phyloP scores from a whole-genome alignment of 805 yeast species.

The Pichia heedii region DNA sequence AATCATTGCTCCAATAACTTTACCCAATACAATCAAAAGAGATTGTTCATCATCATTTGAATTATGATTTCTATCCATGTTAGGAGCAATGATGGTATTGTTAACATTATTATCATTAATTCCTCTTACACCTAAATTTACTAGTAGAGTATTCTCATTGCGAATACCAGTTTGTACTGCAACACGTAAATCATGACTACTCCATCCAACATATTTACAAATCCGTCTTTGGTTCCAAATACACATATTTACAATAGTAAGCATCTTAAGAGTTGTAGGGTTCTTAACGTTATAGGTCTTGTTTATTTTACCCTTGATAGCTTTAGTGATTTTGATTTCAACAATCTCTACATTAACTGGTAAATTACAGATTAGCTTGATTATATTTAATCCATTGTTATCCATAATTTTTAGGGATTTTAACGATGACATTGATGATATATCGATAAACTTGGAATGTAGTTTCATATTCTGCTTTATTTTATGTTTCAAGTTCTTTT shows the following conservation, averaged over 20 bases:
- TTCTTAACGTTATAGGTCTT: background rate
- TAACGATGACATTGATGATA: background rate
- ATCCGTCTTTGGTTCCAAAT: background rate
- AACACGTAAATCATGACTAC: background rate
- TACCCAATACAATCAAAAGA: background rate
- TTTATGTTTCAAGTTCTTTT: too few species aligned
- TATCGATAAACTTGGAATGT: background rate
- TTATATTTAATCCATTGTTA: background rate
- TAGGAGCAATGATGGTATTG: background rate
- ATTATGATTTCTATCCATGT: background rate
- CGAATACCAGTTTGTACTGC: background rate
- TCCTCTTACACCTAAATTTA: background rate
- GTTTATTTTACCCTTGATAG: slow-evolving; percentile 1
- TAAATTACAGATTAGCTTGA: background rate
- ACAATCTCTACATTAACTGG: background rate
- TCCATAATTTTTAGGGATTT: background rate
- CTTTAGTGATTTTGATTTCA: background rate
- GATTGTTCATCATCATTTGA: background rate
- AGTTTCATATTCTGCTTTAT: too few species aligned
- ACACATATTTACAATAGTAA: background rate
- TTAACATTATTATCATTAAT: too few species aligned
- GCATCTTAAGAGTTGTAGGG: background rate
- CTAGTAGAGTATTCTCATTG: background rate
- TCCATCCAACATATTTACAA: background rate
- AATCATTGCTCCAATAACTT: background rate